phyloP scores from a whole-genome alignment of 2,329 filamentous ascomycete species.

The Neonectria punicea region DNA sequence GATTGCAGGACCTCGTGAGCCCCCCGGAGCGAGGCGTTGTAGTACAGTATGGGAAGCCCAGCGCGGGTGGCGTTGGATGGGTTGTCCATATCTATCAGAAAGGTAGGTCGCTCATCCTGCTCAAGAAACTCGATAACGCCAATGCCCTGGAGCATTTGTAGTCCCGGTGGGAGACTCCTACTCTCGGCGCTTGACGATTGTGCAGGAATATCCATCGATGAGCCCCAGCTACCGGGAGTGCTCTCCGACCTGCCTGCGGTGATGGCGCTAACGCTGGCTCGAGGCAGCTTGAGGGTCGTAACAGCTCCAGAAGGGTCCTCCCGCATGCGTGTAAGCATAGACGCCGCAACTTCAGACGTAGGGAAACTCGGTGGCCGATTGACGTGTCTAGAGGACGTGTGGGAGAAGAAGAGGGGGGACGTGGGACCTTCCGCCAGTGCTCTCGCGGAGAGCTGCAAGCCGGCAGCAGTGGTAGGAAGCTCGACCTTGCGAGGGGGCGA shows the following conservation, averaged over 20 bases:
- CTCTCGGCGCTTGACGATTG: slow-evolving; percentile 63
- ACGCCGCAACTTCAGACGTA: slow-evolving; percentile 54
- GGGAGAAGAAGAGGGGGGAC: slow-evolving; percentile 65
- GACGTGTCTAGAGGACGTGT: slow-evolving; percentile 50
- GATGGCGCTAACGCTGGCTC: slow-evolving; percentile 61
- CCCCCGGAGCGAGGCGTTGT: slow-evolving; percentile 73
- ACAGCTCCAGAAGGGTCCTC: slow-evolving; percentile 57
- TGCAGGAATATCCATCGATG: slow-evolving; percentile 64
- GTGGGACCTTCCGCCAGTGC: slow-evolving; percentile 50
- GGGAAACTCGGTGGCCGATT: slow-evolving; percentile 52
- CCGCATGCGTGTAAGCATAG: slow-evolving; percentile 59
- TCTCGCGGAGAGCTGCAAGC: slow-evolving; percentile 41
- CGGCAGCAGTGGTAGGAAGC: slow-evolving; percentile 46
- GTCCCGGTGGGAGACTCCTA: slow-evolving; percentile 56
- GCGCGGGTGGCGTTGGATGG: slow-evolving; percentile 63
- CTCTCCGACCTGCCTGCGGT: slow-evolving; percentile 61
- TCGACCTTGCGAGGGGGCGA: slow-evolving; percentile 58
- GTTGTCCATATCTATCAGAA: slow-evolving; percentile 76
- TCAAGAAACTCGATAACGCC: slow-evolving; percentile 79
- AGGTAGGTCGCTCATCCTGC: slow-evolving; percentile 79
- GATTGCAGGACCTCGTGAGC: slow-evolving; percentile 65
- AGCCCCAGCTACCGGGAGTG: slow-evolving; percentile 63
- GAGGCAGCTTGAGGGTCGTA: slow-evolving; percentile 66
- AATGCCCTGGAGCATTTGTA: slow-evolving; percentile 70
- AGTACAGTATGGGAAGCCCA: slow-evolving; percentile 71